Evolutionary conservation across 305 asterid species (phyloP).

Genomic region (Fraxinus baroniana): DNA sequence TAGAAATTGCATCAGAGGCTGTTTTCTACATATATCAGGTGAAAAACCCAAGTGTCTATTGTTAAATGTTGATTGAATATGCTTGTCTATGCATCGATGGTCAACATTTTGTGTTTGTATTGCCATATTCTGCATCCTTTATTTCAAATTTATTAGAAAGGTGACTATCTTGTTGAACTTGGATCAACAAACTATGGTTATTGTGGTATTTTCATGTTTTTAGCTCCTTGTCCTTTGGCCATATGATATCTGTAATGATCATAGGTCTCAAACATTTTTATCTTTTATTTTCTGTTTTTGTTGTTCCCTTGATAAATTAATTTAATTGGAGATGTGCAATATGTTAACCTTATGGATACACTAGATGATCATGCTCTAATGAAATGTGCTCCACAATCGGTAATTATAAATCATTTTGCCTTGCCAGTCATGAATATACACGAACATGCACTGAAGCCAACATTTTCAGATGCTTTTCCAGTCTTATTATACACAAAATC

Average conservation of each 20-base stretch:
- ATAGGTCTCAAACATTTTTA: background rate
- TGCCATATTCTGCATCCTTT: background rate
- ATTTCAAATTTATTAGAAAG: background rate
- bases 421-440: background rate
- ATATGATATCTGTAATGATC: background rate
- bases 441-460: background rate
- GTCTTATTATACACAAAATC: background rate
- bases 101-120: background rate
- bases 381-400: background rate
- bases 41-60: slow-evolving; percentile 13
- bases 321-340: background rate
- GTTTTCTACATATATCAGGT: slow-evolving; percentile 80
- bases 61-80: slow-evolving; percentile 2
- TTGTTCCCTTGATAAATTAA: background rate
- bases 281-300: background rate
- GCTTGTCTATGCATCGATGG: background rate
- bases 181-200: background rate
- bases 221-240: background rate
- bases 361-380: slow-evolving; percentile 2
- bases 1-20: slow-evolving; percentile 73
- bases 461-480: background rate
- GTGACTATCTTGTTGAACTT: background rate
- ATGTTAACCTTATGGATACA: background rate
- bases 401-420: background rate
- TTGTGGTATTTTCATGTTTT: background rate